Percentiles rank a stretch among this genome's conserved stretches.
These are phyloP conservation scores for Mallotus repandus DNA, from an alignment of 441 rosid genomes.

Conservation along the genomic window DNA sequence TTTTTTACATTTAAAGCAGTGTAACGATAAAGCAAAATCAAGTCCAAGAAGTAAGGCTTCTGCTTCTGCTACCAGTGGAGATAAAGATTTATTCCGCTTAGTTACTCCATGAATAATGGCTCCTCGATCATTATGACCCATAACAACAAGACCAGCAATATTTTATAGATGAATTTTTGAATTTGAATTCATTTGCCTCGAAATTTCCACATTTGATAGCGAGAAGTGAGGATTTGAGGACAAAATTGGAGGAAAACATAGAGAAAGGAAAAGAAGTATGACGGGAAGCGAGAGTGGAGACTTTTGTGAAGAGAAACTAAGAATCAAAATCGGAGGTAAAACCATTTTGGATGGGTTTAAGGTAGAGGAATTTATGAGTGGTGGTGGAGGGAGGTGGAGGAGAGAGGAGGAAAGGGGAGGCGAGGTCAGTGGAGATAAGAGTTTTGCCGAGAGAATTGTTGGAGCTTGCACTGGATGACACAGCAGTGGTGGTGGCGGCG, in stretches of 20 bases:
- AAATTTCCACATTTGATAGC: slow-evolving; percentile 40
- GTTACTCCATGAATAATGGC: too few relatives aligned
- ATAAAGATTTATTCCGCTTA: too few relatives aligned
- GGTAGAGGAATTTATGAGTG: slow-evolving; percentile 52
- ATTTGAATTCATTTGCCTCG: neutral
- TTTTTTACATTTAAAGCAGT: too few relatives aligned
- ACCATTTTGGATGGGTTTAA: slow-evolving; percentile 88
- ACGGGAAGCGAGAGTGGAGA: slow-evolving; percentile 55
- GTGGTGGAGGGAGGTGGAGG: slow-evolving; percentile 32
- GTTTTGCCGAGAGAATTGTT: slow-evolving; percentile 97
- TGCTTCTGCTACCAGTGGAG: too few relatives aligned
- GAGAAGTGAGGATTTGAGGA: slow-evolving; percentile 53
- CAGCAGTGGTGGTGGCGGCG: slow-evolving; percentile 23
- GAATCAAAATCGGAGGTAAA: slow-evolving; percentile 91
- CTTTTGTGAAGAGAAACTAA: slow-evolving; percentile 62
- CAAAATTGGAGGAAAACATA: slow-evolving; percentile 48
- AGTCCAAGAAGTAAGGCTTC: too few relatives aligned
- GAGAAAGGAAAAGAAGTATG: slow-evolving; percentile 31
- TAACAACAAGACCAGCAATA: too few relatives aligned
- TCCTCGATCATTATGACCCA: too few relatives aligned
- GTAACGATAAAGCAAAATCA: too few relatives aligned
- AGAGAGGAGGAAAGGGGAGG: slow-evolving; percentile 71
- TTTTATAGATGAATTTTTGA: too few relatives aligned
- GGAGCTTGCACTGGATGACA: slow-evolving; percentile 37
- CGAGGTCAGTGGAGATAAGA: slow-evolving; percentile 86